These are phyloP conservation scores for Boletellus ananiceps DNA, from an alignment of 768 basidiomycete genomes.

Conservation along the genomic window DNA sequence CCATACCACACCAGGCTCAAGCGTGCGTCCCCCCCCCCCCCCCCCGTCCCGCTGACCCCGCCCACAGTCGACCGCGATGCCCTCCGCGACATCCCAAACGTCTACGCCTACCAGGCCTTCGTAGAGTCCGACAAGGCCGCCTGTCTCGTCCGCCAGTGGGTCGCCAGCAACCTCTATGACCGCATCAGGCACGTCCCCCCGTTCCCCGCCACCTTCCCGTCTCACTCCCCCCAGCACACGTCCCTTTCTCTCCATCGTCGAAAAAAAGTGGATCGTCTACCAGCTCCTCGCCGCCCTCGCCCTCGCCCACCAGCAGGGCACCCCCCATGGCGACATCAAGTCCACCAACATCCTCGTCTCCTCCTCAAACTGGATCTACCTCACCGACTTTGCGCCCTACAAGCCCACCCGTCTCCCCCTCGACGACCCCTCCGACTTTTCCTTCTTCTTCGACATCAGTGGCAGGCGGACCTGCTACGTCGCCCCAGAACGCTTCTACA, in stretches of 20 bases:
- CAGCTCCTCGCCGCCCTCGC: slow-evolving; percentile 84
- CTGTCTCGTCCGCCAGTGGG: slow-evolving; percentile 92
- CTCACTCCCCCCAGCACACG: slow-evolving; percentile 61
- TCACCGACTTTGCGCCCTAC: slow-evolving; percentile 92
- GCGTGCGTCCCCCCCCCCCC: slow-evolving; percentile 36
- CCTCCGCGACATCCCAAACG: slow-evolving; percentile 78
- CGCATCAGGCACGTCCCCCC: slow-evolving; percentile 77
- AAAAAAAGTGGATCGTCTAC: slow-evolving; percentile 98
- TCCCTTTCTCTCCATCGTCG: slow-evolving; percentile 84
- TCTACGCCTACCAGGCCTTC: slow-evolving; percentile 84
- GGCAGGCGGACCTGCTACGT: slow-evolving; percentile 92
- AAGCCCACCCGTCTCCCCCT: slow-evolving; percentile 94
- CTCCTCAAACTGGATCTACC: slow-evolving; percentile 92
- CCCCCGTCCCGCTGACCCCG: neutral
- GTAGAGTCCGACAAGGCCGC: slow-evolving; percentile 96
- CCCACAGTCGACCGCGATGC: slow-evolving; percentile 77
- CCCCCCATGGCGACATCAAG: slow-evolving; percentile 98
- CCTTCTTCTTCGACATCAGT: slow-evolving; percentile 96
- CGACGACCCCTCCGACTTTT: slow-evolving; percentile 96
- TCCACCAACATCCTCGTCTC: slow-evolving; percentile 96
- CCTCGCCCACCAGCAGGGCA: slow-evolving; percentile 76
- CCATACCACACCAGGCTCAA: slow-evolving; percentile 76
- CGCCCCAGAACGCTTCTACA: slow-evolving; percentile 94
- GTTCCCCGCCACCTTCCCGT: neutral
- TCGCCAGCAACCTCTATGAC: slow-evolving; percentile 92